These are phyloP conservation scores for Fusarium sambucinum DNA, from an alignment of 2,329 filamentous ascomycete genomes.

Conservation along the genomic window DNA sequence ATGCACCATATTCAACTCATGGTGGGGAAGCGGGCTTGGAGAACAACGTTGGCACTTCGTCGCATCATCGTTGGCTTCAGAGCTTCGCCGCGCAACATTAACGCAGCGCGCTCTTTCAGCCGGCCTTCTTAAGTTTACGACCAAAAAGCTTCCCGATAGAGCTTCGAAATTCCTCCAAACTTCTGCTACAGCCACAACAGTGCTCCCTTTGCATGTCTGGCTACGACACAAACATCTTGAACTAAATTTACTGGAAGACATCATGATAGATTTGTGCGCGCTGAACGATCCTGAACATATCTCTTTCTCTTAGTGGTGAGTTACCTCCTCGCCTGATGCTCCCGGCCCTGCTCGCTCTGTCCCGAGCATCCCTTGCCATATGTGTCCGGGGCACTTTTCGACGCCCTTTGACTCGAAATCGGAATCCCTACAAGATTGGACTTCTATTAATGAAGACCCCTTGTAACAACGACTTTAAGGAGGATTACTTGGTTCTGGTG, in stretches of 20 bases:
- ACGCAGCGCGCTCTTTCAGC: constrained; percentile 32
- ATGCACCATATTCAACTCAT: constrained; percentile 24
- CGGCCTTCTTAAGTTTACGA: constrained; percentile 27
- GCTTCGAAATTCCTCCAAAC: constrained; percentile 16
- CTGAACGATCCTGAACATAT: constrained; percentile 49
- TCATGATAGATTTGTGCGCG: constrained; percentile 58
- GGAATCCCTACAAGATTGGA: not conserved
- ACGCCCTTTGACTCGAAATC: not conserved
- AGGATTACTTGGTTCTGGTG: not conserved
- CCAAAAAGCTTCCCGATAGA: constrained; percentile 17
- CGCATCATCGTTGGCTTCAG: constrained; percentile 47
- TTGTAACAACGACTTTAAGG: too few relatives aligned
- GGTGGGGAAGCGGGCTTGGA: constrained; percentile 44
- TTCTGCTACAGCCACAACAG: constrained; percentile 28
- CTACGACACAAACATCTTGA: constrained; percentile 43
- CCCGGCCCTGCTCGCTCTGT: constrained; percentile 13
- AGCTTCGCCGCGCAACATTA: constrained; percentile 46
- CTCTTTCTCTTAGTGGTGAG: constrained; percentile 59
- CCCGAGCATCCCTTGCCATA: not conserved
- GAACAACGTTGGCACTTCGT: constrained; percentile 47
- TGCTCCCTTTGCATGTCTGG: constrained; percentile 41
- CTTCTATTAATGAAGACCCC: not conserved
- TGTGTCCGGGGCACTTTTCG: not conserved
- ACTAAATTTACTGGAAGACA: constrained; percentile 51
- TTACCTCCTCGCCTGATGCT: constrained; percentile 24